Evolutionary conservation across 345 rosid species (phyloP).

Genomic region (Aquilaria malaccensis): DNA sequence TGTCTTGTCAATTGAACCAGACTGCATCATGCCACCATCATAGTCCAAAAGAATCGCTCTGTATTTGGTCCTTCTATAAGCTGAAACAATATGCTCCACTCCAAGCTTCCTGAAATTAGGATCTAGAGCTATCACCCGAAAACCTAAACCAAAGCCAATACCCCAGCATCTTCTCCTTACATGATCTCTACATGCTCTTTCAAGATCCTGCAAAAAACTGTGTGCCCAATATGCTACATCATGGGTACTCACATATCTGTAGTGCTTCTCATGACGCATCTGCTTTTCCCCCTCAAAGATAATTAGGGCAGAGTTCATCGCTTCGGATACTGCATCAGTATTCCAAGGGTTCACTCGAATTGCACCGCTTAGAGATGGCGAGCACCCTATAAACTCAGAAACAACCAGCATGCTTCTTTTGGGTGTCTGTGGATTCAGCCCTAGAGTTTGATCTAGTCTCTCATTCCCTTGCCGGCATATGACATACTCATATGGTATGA

Average conservation of each 20-base stretch:
- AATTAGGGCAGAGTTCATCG: conserved; percentile 71
- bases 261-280: conserved; percentile 88
- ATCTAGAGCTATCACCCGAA: conserved; percentile 84
- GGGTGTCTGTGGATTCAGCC: conserved; percentile 30
- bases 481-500: conserved; percentile 85
- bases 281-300: conserved; percentile 74
- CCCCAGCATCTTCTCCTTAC: conserved; percentile 87
- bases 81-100: conserved; percentile 81
- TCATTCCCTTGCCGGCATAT: conserved; percentile 80
- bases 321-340: conserved; percentile 80
- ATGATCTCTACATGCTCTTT: conserved; percentile 82
- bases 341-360: conserved; percentile 96
- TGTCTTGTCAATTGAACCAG: conserved; percentile 45
- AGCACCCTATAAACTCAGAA: conserved; percentile 90
- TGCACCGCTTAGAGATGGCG: conserved; percentile 88
- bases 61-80: conserved; percentile 74
- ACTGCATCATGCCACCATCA: conserved; percentile 68
- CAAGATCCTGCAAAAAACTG: conserved; percentile 93
- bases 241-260: conserved; percentile 84
- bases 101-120: conserved; percentile 86
- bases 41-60: conserved; percentile 87
- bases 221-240: conserved; percentile 95
- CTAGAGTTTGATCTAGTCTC: conserved; percentile 49
- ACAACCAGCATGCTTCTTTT: conserved; percentile 93
- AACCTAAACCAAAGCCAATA: conserved; percentile 88